Evolutionary conservation across 2,329 filamentous ascomycete species (phyloP).

Genomic region (Apiospora aurea): DNA sequence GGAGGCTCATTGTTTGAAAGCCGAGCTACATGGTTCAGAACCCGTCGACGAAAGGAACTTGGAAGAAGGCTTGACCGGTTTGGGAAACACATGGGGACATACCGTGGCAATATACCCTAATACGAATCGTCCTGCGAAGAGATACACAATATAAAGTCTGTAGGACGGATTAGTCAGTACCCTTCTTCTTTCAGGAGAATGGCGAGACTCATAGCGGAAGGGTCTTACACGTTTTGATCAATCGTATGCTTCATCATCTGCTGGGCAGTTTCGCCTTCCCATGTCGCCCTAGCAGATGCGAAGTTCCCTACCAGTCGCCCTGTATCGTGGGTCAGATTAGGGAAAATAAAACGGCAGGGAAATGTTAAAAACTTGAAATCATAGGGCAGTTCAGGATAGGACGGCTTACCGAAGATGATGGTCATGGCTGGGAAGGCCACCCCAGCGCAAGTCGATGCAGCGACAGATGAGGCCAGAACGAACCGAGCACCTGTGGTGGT

Average conservation of each 20-base stretch:
- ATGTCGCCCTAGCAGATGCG: constrained; percentile 39
- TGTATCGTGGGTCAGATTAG: constrained; percentile 31
- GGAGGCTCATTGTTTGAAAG: constrained; percentile 67
- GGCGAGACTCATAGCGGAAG: neutral
- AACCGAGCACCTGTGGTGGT: constrained; percentile 38
- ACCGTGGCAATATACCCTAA: constrained; percentile 68
- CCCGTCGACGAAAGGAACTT: neutral
- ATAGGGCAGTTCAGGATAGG: neutral
- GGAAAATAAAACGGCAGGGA: neutral
- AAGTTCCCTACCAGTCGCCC: constrained; percentile 57
- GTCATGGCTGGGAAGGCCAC: constrained; percentile 56
- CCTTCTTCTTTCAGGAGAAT: too few species aligned
- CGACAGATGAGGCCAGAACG: constrained; percentile 34
- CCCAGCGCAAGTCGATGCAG: constrained; percentile 39
- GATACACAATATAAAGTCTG: constrained; percentile 72
- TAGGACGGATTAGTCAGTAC: neutral
- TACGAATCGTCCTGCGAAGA: constrained; percentile 72
- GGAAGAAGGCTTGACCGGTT: neutral
- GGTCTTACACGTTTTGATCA: constrained; percentile 53
- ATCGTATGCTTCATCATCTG: constrained; percentile 43
- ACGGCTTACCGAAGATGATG: constrained; percentile 58
- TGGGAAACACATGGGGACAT: constrained; percentile 33
- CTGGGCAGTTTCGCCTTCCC: constrained; percentile 32
- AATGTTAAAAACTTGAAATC: neutral
- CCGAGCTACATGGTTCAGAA: constrained; percentile 47